Evolutionary conservation across 441 rosid genomes (phyloP), one percentile per base, ranked within the genome.

Genomic region (Omphalea diandra): DNA sequence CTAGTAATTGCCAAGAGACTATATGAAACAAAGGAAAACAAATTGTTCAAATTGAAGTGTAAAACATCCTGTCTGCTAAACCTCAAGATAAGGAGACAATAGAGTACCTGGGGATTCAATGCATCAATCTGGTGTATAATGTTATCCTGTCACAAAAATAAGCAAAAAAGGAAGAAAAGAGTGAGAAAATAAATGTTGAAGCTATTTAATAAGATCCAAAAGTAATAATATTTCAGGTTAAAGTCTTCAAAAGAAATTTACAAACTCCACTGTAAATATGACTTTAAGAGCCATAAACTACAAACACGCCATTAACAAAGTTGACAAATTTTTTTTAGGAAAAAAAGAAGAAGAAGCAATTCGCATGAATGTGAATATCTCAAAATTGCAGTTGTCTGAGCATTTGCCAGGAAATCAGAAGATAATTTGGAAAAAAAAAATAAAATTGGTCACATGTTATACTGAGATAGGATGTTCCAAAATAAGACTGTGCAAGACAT

Each of bases 31-130:
- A 47, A 24, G 53, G 20, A n/a, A 36, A 1, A 61, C 7, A 15
- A 15, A 61, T 61, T 61, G 32, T 38, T 38, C 22, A n/a, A n/a
- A 61, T 11, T 35, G 46, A 7, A 35, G 44, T 10, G n/a, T n/a
- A n/a, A n/a, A n/a, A n/a, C n/a, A n/a, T n/a, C n/a, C n/a, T n/a
- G n/a, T n/a, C n/a, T n/a, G n/a, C n/a, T n/a, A n/a, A 68, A 24
- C 36, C 20, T 36, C 46, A 22, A 18, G 59, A 67, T 54, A 67
- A 41, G 31, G 68, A 63, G 47, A 66, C 26, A 47, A 60, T 31
- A 76, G 68, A 74, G 54, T 88, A 93, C 98, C 99, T 95, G 97
- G 31, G 97, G 98, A 76, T 87, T 95, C 73, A 95, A 77, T 40
- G 84, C 93, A 74, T 87, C 97, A 82, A 90, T 80, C 63, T 63